Conservation (phyloP, 1,139 yeast genomes). For the Eremothecium sinecaudum region DNA sequence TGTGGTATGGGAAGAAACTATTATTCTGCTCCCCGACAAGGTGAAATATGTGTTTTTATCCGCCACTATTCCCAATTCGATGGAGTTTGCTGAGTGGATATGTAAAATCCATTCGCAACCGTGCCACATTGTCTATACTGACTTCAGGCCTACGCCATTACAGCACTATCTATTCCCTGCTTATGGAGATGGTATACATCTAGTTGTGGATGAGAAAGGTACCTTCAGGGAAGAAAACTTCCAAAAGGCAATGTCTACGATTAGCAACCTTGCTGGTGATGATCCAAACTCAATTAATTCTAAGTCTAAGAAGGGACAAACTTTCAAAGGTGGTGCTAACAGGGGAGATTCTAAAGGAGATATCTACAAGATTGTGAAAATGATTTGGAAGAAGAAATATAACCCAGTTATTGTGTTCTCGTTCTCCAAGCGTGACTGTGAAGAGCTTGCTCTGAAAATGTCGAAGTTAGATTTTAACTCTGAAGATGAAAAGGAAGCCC, state of each 20-base stretch:
- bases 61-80: slow-evolving; percentile 96
- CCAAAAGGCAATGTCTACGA: slow-evolving; percentile 95
- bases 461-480: slow-evolving; percentile 87
- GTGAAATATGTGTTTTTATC: slow-evolving; percentile 81
- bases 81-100: slow-evolving; percentile 97
- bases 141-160: slow-evolving; percentile 96
- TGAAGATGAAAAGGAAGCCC: slow-evolving; percentile 84
- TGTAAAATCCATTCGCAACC: slow-evolving; percentile 93
- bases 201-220: slow-evolving; percentile 96
- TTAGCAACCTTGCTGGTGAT: slow-evolving; percentile 74
- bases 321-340: slow-evolving; percentile 70
- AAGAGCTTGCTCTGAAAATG: slow-evolving; percentile 86
- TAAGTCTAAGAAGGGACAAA: slow-evolving; percentile 69
- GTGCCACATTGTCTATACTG: slow-evolving; percentile 96
- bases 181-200: slow-evolving; percentile 93
- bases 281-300: slow-evolving; percentile 56
- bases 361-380: slow-evolving; percentile 90
- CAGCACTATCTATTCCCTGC: slow-evolving; percentile 97
- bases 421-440: slow-evolving; percentile 94
- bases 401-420: slow-evolving; percentile 98
- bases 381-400: slow-evolving; percentile 92
- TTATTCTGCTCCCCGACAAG: slow-evolving; percentile 91
- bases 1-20: slow-evolving; percentile 99
- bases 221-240: slow-evolving; percentile 93
- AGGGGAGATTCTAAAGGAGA: slow-evolving; percentile 78